Percentiles rank a stretch among this genome's conserved stretches.
phyloP scores from a whole-genome alignment of 306 rosid species.

The Sophora flavescens region DNA sequence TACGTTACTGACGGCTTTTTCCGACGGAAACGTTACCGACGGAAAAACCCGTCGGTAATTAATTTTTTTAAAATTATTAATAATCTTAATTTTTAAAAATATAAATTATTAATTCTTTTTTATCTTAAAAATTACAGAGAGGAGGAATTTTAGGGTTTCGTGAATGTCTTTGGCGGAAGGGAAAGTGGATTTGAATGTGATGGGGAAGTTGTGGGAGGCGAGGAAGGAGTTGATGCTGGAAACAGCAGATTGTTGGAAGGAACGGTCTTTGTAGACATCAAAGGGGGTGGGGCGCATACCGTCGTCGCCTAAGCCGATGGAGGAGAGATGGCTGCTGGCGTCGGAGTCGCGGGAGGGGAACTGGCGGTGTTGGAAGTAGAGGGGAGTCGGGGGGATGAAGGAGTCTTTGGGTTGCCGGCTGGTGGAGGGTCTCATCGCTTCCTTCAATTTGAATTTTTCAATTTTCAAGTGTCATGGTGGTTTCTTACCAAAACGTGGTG shows the following conservation, averaged over 20 bases:
- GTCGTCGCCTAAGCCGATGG: constrained; percentile 59
- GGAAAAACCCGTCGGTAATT: too few relatives aligned
- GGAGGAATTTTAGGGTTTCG: constrained; percentile 68
- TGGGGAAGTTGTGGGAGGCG: constrained; percentile 55
- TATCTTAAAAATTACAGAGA: too few relatives aligned
- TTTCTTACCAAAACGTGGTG: too few relatives aligned
- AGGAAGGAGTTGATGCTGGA: constrained; percentile 73
- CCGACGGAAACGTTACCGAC: too few relatives aligned
- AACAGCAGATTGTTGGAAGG: constrained; percentile 62
- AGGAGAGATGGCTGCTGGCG: constrained; percentile 89
- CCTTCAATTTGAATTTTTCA: too few relatives aligned
- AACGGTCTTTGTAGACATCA: constrained; percentile 87
- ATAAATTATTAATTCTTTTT: too few relatives aligned
- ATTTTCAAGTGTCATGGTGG: too few relatives aligned
- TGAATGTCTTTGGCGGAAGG: constrained; percentile 83
- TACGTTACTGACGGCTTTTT: too few relatives aligned
- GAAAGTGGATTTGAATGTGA: constrained; percentile 61
- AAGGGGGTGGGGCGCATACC: constrained; percentile 38
- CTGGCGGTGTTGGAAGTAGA: constrained; percentile 45
- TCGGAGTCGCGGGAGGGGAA: constrained; percentile 77
- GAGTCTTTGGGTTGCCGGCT: constrained; percentile 68
- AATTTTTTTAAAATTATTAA: too few relatives aligned
- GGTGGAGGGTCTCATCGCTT: constrained; percentile 59
- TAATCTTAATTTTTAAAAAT: too few relatives aligned
- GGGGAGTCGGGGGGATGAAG: constrained; percentile 54